Percentiles rank a stretch among this genome's conserved stretches.
These are phyloP conservation scores for Sphagnum tenellum DNA, from an alignment of 225 moss, liverwort and hornwort species.

Conservation along the genomic window DNA sequence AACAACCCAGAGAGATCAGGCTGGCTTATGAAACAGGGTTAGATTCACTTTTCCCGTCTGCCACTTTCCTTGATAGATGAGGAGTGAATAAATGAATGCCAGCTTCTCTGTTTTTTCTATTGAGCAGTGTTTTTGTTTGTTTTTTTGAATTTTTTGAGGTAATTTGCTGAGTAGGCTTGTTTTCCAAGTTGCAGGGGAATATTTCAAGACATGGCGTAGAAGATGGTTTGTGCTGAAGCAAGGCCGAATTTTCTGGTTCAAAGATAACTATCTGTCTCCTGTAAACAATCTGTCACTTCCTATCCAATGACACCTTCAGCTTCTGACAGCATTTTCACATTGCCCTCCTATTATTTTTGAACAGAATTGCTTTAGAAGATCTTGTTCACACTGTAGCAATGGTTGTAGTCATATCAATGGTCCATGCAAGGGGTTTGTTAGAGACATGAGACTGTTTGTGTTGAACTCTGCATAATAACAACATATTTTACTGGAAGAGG, in stretches of 20 bases:
- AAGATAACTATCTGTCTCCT: conserved; percentile 50
- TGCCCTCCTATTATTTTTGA: too few species aligned
- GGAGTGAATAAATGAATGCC: background rate
- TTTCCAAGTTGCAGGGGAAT: conserved; percentile 41
- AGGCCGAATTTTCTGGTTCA: conserved; percentile 95
- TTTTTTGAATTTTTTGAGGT: background rate
- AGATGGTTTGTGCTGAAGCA: conserved; percentile 96
- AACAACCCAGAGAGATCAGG: conserved; percentile 68
- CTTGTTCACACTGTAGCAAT: too few species aligned
- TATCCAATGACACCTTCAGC: too few species aligned
- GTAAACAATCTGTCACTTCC: conserved; percentile 11
- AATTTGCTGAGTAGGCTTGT: background rate
- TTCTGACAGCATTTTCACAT: too few species aligned
- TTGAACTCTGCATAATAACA: too few species aligned
- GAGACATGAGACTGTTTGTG: too few species aligned
- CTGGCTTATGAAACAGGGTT: conserved; percentile 94
- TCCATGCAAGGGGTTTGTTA: too few species aligned
- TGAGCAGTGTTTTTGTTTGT: background rate
- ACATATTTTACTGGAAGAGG: too few species aligned
- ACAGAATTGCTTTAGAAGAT: too few species aligned
- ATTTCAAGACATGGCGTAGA: conserved; percentile 76
- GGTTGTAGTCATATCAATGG: too few species aligned
- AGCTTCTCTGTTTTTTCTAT: background rate
- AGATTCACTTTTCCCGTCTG: conserved; percentile 1
- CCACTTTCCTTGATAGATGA: background rate